These are phyloP conservation scores for Talaromyces proteolyticus DNA, from an alignment of 495 filamentous ascomycete genomes.

Conservation along the genomic window DNA sequence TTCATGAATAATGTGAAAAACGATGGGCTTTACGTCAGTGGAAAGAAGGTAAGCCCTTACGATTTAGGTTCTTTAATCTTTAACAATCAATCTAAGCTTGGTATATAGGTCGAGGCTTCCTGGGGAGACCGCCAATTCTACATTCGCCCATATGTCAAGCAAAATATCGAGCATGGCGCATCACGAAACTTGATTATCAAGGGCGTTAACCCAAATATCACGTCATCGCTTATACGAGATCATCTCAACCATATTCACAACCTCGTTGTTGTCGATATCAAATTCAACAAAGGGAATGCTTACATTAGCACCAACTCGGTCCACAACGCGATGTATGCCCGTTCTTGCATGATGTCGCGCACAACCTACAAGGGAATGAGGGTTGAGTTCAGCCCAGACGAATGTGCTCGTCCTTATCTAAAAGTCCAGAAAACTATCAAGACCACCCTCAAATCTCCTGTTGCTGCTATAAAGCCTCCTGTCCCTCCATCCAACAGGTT, in stretches of 20 bases:
- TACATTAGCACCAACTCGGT: slow-evolving; percentile 74
- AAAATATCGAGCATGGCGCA: slow-evolving; percentile 63
- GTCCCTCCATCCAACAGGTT: not conserved
- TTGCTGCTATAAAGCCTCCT: not conserved
- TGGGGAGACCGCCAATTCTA: slow-evolving; percentile 74
- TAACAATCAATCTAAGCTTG: not conserved
- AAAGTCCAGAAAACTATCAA: not conserved
- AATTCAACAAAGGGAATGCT: slow-evolving; percentile 49
- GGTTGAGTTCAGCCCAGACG: slow-evolving; percentile 69
- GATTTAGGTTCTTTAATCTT: not conserved
- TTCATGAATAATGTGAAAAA: slow-evolving; percentile 61
- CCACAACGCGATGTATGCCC: slow-evolving; percentile 67
- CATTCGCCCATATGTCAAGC: slow-evolving; percentile 57
- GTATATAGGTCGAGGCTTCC: slow-evolving; percentile 56
- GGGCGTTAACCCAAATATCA: slow-evolving; percentile 51
- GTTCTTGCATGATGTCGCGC: slow-evolving; percentile 74
- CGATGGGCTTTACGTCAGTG: slow-evolving; percentile 63
- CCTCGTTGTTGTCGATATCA: slow-evolving; percentile 62
- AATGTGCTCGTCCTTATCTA: slow-evolving; percentile 49
- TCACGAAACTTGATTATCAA: slow-evolving; percentile 69
- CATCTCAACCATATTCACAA: slow-evolving; percentile 83
- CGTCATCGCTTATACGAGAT: slow-evolving; percentile 57
- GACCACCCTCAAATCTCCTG: not conserved
- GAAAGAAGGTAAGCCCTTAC: slow-evolving; percentile 54
- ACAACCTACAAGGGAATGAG: slow-evolving; percentile 65